Evolutionary conservation across 805 yeast genomes (phyloP).

Genomic region (Yueomyces sp.): DNA sequence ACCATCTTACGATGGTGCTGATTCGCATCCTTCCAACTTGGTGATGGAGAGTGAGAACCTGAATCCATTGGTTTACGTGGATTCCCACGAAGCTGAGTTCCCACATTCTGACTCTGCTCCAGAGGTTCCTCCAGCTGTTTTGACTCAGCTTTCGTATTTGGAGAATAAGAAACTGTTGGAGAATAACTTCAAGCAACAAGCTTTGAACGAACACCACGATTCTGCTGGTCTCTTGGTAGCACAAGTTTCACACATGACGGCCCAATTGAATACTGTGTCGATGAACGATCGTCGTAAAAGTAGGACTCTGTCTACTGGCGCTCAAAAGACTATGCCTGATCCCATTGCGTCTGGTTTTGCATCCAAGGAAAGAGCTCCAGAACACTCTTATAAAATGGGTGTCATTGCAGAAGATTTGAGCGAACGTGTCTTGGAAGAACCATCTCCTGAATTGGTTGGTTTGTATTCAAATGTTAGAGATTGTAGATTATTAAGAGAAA

Average conservation of each 20-base stretch:
- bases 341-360: constrained; percentile 1
- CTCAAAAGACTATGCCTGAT: constrained; percentile 16
- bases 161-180: constrained; percentile 21
- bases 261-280: neutral
- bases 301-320: constrained; percentile 15
- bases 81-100: neutral
- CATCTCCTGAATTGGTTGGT: constrained; percentile 55
- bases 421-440: constrained; percentile 28
- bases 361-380: neutral
- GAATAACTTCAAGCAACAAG: constrained; percentile 17
- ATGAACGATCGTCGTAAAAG: neutral
- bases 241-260: neutral
- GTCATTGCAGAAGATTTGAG: constrained; percentile 35
- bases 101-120: neutral
- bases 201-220: constrained; percentile 15
- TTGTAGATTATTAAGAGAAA: constrained; percentile 63
- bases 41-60: constrained; percentile 2
- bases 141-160: constrained; percentile 21
- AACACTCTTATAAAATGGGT: constrained; percentile 30
- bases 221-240: constrained; percentile 1
- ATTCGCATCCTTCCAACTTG: constrained; percentile 7
- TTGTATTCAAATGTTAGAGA: constrained; percentile 46
- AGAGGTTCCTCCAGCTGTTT: neutral
- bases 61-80: constrained; percentile 1
- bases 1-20: constrained; percentile 15